Evolutionary conservation across 495 filamentous ascomycete species (phyloP).

Genomic region (Penicillium lividum): DNA sequence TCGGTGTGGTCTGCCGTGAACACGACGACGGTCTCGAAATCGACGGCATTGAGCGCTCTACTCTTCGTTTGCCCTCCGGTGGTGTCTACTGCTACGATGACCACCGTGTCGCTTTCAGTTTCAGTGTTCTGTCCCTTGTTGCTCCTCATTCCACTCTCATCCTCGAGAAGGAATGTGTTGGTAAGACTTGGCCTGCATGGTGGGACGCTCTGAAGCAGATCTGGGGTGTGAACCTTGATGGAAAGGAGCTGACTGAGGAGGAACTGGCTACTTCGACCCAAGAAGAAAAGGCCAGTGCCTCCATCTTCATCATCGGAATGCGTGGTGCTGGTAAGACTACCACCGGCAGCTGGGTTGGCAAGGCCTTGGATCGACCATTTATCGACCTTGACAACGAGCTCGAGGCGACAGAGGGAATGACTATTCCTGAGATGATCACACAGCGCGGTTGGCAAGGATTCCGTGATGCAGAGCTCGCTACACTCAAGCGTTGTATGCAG

Average conservation of each 20-base stretch:
- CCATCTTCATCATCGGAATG: constrained; percentile 96
- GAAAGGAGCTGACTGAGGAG: constrained; percentile 61
- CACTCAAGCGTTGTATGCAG: constrained; percentile 70
- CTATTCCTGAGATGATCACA: constrained; percentile 83
- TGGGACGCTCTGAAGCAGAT: constrained; percentile 83
- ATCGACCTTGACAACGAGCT: constrained; percentile 87
- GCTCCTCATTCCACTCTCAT: constrained; percentile 77
- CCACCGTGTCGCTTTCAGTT: constrained; percentile 97
- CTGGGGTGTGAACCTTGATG: constrained; percentile 73
- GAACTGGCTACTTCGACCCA: constrained; percentile 26
- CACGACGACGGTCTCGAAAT: constrained; percentile 92
- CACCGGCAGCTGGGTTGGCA: constrained; percentile 78
- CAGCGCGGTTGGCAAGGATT: constrained; percentile 86
- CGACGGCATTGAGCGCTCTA: constrained; percentile 62
- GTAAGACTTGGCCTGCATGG: constrained; percentile 99
- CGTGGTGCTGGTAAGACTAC: constrained; percentile 97
- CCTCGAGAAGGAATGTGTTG: constrained; percentile 86
- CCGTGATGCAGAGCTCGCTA: constrained; percentile 72
- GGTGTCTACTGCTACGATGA: constrained; percentile 96
- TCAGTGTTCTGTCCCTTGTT: constrained; percentile 81
- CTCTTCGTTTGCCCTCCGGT: constrained; percentile 59
- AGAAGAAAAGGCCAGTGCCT: constrained; percentile 48
- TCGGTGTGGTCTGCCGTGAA: constrained; percentile 83
- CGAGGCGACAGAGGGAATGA: constrained; percentile 67
- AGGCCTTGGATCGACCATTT: constrained; percentile 71